Conservation (phyloP, 108 stramenopile species). For the Epithemia pelagica region DNA sequence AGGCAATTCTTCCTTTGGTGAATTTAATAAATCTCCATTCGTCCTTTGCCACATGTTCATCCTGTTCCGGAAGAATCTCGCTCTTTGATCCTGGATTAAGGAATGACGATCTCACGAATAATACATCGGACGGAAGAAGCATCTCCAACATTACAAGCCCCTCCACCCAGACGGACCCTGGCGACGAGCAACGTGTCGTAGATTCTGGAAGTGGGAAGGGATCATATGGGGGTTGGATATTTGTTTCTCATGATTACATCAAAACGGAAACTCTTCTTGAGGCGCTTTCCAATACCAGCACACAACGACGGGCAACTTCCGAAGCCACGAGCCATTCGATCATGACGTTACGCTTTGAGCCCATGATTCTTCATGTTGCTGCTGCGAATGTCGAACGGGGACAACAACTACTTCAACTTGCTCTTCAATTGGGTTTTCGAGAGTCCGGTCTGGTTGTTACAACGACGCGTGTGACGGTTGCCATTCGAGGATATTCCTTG, state of each 20-base stretch:
- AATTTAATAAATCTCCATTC: conserved; percentile 74
- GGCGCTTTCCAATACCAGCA: background rate
- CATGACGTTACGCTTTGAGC: conserved; percentile 62
- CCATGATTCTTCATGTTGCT: conserved; percentile 74
- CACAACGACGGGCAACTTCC: background rate
- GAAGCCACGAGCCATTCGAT: background rate
- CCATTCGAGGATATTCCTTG: conserved; percentile 56
- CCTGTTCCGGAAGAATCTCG: conserved; percentile 78
- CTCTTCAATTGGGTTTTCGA: conserved; percentile 64
- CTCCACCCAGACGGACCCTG: background rate
- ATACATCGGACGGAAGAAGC: conserved; percentile 11
- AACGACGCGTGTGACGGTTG: conserved; percentile 38
- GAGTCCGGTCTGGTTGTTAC: conserved; percentile 81
- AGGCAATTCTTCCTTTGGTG: conserved; percentile 56
- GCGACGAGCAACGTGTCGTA: conserved; percentile 3
- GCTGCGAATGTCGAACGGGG: conserved; percentile 47
- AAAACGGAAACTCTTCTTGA: background rate
- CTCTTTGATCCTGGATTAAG: conserved; percentile 58
- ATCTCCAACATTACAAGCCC: conserved; percentile 6
- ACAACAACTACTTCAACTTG: conserved; percentile 45
- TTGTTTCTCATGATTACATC: conserved; percentile 49
- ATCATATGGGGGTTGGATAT: conserved; percentile 51
- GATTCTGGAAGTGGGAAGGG: conserved; percentile 57
- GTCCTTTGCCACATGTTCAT: conserved; percentile 65
- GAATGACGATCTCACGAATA: background rate